Conservation (phyloP, 2,329 filamentous ascomycete genomes). For the Trichoderma koningiopsis region DNA sequence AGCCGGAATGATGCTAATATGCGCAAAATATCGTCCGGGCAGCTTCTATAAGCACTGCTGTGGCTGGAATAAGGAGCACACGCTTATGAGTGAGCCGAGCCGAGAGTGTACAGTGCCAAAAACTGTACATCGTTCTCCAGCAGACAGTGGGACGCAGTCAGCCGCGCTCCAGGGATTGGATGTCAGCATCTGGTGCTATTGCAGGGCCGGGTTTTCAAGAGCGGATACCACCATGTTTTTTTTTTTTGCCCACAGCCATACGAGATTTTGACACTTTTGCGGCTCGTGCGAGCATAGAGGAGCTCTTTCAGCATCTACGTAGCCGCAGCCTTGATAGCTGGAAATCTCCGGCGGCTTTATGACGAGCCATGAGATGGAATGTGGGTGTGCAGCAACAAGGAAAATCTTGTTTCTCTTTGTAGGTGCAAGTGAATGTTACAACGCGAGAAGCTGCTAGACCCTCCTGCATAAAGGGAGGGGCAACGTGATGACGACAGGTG, state of each 20-base stretch:
- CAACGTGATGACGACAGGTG: slow-evolving; percentile 26
- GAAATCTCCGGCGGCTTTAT: neutral
- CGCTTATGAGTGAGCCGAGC: slow-evolving; percentile 4
- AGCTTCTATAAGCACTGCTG: slow-evolving; percentile 2
- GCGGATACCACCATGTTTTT: slow-evolving; percentile 22
- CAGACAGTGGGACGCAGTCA: slow-evolving; percentile 24
- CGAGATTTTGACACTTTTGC: slow-evolving; percentile 17
- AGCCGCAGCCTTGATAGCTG: neutral
- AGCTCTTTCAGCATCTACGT: neutral
- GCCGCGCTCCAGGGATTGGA: slow-evolving; percentile 25
- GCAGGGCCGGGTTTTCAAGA: slow-evolving; percentile 23
- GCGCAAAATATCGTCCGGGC: neutral
- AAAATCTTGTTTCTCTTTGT: neutral
- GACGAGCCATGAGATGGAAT: neutral
- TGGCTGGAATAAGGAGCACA: slow-evolving; percentile 19
- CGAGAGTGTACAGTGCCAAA: neutral
- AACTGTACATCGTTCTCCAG: slow-evolving; percentile 6
- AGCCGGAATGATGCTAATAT: neutral
- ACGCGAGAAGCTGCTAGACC: slow-evolving; percentile 14
- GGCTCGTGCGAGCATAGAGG: slow-evolving; percentile 8
- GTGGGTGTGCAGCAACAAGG: slow-evolving; percentile 3
- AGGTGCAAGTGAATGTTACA: neutral
- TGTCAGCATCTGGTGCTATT: slow-evolving; percentile 24
- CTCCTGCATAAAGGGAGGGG: slow-evolving; percentile 25
- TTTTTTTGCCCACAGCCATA: slow-evolving; percentile 16